Percentiles rank a stretch among this genome's conserved stretches.
Evolutionary conservation across 2,329 filamentous ascomycete species (phyloP).

Genomic region (Emmonsia crescens): DNA sequence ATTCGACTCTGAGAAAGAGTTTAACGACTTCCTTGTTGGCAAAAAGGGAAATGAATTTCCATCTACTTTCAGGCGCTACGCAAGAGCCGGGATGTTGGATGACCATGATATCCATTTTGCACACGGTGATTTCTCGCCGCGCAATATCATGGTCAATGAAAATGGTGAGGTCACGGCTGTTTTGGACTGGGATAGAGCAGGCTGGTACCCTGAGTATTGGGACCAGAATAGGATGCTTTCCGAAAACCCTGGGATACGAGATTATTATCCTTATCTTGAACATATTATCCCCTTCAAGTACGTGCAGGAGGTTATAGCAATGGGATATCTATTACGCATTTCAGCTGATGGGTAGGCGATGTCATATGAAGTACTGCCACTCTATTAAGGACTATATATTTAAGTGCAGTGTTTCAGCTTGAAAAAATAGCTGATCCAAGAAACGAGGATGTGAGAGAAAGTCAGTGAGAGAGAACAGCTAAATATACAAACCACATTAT

Average conservation of each 20-base stretch:
- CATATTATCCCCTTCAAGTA: neutral
- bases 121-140: slow-evolving; percentile 14
- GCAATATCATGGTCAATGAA: slow-evolving; percentile 15
- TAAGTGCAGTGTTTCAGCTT: too few species aligned
- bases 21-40: slow-evolving; percentile 6
- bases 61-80: neutral
- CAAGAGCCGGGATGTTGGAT: neutral
- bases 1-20: slow-evolving; percentile 7
- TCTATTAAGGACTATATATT: neutral
- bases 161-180: slow-evolving; percentile 9
- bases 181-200: slow-evolving; percentile 13
- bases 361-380: neutral
- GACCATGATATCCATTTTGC: slow-evolving; percentile 9
- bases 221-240: neutral
- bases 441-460: too few species aligned
- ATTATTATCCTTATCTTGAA: neutral
- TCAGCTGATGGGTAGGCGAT: neutral
- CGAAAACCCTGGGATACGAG: neutral
- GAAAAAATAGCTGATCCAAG: too few species aligned
- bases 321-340: neutral
- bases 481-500: too few species aligned
- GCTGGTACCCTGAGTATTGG: slow-evolving; percentile 8
- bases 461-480: too few species aligned
- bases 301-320: neutral
- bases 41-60: neutral